A percentile compares a stretch with the other conserved stretches of the same genome.
phyloP scores from a whole-genome alignment of 2,329 filamentous ascomycete genomes.

The Pseudonectria foliicola region DNA sequence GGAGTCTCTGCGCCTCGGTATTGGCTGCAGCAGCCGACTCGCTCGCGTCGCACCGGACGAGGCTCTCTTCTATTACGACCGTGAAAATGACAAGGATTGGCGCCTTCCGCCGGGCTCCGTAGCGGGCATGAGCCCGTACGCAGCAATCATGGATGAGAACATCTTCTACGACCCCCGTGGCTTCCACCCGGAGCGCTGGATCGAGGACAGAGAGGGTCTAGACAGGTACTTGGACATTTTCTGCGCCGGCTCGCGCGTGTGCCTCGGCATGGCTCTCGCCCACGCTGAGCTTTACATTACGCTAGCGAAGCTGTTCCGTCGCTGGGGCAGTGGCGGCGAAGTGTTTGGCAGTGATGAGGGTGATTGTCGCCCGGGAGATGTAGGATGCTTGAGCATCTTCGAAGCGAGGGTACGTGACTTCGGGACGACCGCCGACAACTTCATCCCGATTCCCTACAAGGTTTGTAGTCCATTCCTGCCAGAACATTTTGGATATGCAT shows the following conservation, averaged over 20 bases:
- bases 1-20: slow-evolving; percentile 43
- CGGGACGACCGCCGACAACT: slow-evolving; percentile 31
- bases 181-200: slow-evolving; percentile 31
- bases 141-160: slow-evolving; percentile 26
- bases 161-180: slow-evolving; percentile 26
- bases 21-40: slow-evolving; percentile 39
- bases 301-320: slow-evolving; percentile 31
- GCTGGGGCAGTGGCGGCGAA: slow-evolving; percentile 29
- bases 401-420: slow-evolving; percentile 28
- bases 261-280: slow-evolving; percentile 32
- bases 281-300: slow-evolving; percentile 32
- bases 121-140: slow-evolving; percentile 32
- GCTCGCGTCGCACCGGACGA: slow-evolving; percentile 40
- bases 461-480: slow-evolving; percentile 5
- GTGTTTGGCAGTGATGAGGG: slow-evolving; percentile 23
- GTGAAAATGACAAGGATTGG: slow-evolving; percentile 19
- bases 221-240: slow-evolving; percentile 29
- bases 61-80: slow-evolving; percentile 23
- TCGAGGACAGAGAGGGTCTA: slow-evolving; percentile 25
- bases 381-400: slow-evolving; percentile 28
- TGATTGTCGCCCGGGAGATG: slow-evolving; percentile 26
- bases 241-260: slow-evolving; percentile 28
- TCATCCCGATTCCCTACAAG: slow-evolving; percentile 33
- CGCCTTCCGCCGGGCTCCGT: slow-evolving; percentile 27
- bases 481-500: neutral